phyloP scores from a whole-genome alignment of 2,329 filamentous ascomycete genomes.

The Ceratocystis destructans region DNA sequence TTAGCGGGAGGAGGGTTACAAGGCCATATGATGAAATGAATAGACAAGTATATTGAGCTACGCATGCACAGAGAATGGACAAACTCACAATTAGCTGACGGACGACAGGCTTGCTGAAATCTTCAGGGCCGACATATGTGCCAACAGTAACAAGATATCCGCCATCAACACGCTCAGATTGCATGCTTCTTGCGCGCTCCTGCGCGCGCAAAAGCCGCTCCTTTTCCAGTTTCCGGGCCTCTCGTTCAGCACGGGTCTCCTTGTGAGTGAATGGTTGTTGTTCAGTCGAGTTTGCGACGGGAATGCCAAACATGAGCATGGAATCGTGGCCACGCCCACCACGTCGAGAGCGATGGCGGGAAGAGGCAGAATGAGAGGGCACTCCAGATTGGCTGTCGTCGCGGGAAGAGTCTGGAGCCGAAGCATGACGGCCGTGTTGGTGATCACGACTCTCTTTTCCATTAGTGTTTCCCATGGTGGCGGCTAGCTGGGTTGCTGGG shows the following conservation, averaged over 20 bases:
- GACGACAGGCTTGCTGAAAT: slow-evolving; percentile 80
- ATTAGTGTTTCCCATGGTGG: slow-evolving; percentile 29
- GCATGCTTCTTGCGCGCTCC: slow-evolving; percentile 81
- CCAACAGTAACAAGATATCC: slow-evolving; percentile 90
- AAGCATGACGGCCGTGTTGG: slow-evolving; percentile 8
- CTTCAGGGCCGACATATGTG: slow-evolving; percentile 81
- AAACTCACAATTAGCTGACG: slow-evolving; percentile 70
- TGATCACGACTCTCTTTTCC: slow-evolving; percentile 29
- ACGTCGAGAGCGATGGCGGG: slow-evolving; percentile 22
- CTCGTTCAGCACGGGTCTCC: slow-evolving; percentile 83
- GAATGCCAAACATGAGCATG: slow-evolving; percentile 4
- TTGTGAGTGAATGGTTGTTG: slow-evolving; percentile 47
- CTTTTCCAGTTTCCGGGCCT: slow-evolving; percentile 70
- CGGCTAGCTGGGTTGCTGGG: slow-evolving; percentile 2
- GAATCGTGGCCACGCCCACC: slow-evolving; percentile 25
- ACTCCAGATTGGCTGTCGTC: slow-evolving; percentile 24
- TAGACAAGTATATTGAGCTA: neutral
- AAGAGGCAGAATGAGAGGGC: slow-evolving; percentile 29
- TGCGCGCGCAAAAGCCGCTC: slow-evolving; percentile 62
- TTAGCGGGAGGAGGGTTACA: no score
- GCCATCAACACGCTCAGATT: slow-evolving; percentile 84
- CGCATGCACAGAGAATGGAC: neutral
- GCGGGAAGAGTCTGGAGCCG: neutral
- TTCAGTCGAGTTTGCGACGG: slow-evolving; percentile 2
- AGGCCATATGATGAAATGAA: slow-evolving; percentile 18